phyloP scores from a whole-genome alignment of 2,329 filamentous ascomycete genomes.

The Dothiorella sarmentorum region DNA sequence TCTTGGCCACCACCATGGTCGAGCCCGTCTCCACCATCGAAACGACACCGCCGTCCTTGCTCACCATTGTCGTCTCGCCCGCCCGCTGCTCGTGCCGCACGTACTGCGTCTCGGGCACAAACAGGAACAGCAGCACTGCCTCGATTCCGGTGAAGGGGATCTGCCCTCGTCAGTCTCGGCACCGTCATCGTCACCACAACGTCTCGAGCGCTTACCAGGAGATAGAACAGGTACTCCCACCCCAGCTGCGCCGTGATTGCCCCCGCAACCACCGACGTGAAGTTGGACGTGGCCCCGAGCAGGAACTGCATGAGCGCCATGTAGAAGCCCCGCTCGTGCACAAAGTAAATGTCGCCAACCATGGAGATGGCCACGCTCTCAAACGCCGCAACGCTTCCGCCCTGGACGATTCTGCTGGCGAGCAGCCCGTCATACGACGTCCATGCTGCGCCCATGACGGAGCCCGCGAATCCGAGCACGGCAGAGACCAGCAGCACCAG shows the following conservation, averaged over 20 bases:
- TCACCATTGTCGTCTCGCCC: background rate
- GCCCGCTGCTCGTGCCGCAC: conserved; percentile 33
- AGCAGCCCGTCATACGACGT: conserved; percentile 50
- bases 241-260: conserved; percentile 27
- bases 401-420: conserved; percentile 43
- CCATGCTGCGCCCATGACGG: conserved; percentile 36
- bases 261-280: conserved; percentile 1
- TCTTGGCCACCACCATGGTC: conserved; percentile 25
- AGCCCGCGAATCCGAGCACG: conserved; percentile 16
- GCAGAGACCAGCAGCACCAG: conserved; percentile 46
- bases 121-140: conserved; percentile 45
- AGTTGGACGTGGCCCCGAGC: conserved; percentile 24
- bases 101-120: conserved; percentile 54
- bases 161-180: conserved; percentile 39
- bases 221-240: conserved; percentile 49
- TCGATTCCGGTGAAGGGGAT: conserved; percentile 38
- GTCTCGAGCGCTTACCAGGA: conserved; percentile 49
- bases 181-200: no score
- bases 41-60: conserved; percentile 6
- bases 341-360: conserved; percentile 49
- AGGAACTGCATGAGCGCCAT: conserved; percentile 45
- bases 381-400: conserved; percentile 39
- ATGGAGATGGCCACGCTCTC: conserved; percentile 37
- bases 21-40: conserved; percentile 3
- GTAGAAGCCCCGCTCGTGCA: conserved; percentile 47